Percentiles rank a stretch among this genome's conserved stretches.
phyloP scores from a whole-genome alignment of 495 filamentous ascomycete genomes.

The Penicillium subrubescens region DNA sequence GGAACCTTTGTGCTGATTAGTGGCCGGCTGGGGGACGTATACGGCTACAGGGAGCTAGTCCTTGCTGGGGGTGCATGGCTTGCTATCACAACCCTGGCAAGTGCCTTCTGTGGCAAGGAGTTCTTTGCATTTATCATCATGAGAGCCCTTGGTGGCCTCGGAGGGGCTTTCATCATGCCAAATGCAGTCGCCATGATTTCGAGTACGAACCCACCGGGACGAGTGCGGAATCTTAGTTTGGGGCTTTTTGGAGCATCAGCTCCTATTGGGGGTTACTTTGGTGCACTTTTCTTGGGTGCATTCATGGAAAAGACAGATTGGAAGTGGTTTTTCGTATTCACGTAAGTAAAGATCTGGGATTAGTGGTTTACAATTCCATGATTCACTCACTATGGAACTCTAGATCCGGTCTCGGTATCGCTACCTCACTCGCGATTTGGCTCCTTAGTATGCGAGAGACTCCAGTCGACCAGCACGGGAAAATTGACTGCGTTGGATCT shows the following conservation, averaged over 20 bases:
- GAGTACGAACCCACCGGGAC: constrained; percentile 3
- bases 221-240: constrained; percentile 48
- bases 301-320: constrained; percentile 43
- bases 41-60: neutral
- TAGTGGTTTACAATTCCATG: neutral
- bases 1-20: neutral
- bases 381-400: neutral
- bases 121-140: neutral
- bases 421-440: constrained; percentile 26
- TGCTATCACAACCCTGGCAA: neutral
- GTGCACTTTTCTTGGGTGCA: constrained; percentile 46
- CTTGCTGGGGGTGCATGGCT: neutral
- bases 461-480: constrained; percentile 44
- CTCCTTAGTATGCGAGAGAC: constrained; percentile 41
- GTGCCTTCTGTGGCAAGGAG: neutral
- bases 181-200: neutral
- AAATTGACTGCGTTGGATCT: constrained; percentile 52
- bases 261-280: constrained; percentile 49
- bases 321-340: constrained; percentile 55
- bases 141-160: neutral
- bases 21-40: neutral
- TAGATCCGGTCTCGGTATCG: constrained; percentile 39
- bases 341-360: constrained; percentile 29
- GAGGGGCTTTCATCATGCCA: neutral
- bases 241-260: constrained; percentile 54